These are phyloP conservation scores for Spathaspora passalidarum DNA, from an alignment of 805 yeast species.

Conservation along the genomic window DNA sequence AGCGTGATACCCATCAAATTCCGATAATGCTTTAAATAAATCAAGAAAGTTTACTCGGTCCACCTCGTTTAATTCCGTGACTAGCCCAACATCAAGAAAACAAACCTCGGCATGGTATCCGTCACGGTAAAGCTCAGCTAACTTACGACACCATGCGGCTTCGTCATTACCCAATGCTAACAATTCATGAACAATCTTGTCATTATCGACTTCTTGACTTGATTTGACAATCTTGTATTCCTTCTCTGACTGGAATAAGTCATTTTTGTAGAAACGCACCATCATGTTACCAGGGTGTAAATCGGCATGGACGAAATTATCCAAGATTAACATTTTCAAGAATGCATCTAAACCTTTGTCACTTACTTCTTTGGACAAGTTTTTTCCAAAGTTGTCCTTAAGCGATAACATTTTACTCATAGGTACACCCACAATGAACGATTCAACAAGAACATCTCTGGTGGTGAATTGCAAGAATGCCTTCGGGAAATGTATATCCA, in stretches of 20 bases:
- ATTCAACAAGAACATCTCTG: constrained; percentile 78
- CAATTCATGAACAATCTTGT: constrained; percentile 42
- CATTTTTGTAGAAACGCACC: constrained; percentile 61
- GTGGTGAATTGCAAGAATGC: constrained; percentile 67
- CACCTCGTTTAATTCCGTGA: constrained; percentile 76
- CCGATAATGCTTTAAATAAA: constrained; percentile 81
- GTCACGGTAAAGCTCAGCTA: constrained; percentile 45
- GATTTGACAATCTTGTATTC: constrained; percentile 42
- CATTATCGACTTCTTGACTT: constrained; percentile 44
- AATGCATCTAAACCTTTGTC: constrained; percentile 89
- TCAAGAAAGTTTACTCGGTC: constrained; percentile 87
- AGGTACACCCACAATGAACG: constrained; percentile 77
- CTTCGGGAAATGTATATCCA: constrained; percentile 75
- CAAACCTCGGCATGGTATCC: constrained; percentile 84
- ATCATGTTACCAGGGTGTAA: constrained; percentile 95
- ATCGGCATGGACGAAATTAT: constrained; percentile 95
- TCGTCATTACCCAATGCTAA: constrained; percentile 28
- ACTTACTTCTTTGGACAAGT: constrained; percentile 64
- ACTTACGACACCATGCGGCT: constrained; percentile 43
- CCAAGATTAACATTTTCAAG: constrained; percentile 85
- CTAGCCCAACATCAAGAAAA: constrained; percentile 89
- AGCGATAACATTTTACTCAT: constrained; percentile 66
- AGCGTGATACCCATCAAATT: constrained; percentile 90
- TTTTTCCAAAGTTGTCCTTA: constrained; percentile 42
- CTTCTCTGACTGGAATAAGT: constrained; percentile 37